A percentile compares a stretch with the other conserved stretches of the same genome.
These are phyloP conservation scores for Cytospora schulzeri DNA, from an alignment of 2,329 filamentous ascomycete genomes.

Conservation along the genomic window DNA sequence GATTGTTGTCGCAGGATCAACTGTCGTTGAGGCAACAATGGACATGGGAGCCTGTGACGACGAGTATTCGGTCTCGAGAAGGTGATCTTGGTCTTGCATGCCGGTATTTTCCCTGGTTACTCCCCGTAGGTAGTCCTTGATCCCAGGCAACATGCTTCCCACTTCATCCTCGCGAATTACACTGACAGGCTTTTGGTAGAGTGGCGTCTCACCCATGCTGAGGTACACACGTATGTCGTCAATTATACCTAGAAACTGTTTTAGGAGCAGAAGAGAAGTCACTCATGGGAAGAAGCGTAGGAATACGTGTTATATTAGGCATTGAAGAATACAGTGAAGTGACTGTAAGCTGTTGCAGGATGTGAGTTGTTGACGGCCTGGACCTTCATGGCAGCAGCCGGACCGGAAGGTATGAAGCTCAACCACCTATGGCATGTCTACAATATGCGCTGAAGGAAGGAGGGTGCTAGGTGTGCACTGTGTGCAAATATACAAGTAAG, in stretches of 20 bases:
- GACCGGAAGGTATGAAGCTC: neutral
- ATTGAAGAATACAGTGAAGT: neutral
- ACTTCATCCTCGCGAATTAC: neutral
- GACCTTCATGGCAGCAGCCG: neutral
- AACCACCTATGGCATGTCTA: neutral
- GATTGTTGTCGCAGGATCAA: conserved; percentile 16
- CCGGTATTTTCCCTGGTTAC: conserved; percentile 5
- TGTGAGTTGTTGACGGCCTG: neutral
- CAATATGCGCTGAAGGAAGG: too few relatives aligned
- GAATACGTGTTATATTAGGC: neutral
- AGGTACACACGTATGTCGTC: neutral
- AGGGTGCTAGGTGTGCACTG: too few relatives aligned
- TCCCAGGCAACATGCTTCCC: neutral
- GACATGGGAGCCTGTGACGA: neutral
- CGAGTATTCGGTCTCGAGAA: neutral
- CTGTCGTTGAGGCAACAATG: conserved; percentile 5
- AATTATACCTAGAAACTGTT: neutral
- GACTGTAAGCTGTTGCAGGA: neutral
- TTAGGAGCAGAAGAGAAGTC: neutral
- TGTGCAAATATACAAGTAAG: too few relatives aligned
- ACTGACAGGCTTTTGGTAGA: neutral
- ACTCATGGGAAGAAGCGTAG: neutral
- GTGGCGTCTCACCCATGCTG: neutral
- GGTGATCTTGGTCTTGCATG: neutral
- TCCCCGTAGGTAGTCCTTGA: conserved; percentile 9